Evolutionary conservation across 1,284 basidiomycete genomes (phyloP).

Genomic region (Takashimella koratensis): DNA sequence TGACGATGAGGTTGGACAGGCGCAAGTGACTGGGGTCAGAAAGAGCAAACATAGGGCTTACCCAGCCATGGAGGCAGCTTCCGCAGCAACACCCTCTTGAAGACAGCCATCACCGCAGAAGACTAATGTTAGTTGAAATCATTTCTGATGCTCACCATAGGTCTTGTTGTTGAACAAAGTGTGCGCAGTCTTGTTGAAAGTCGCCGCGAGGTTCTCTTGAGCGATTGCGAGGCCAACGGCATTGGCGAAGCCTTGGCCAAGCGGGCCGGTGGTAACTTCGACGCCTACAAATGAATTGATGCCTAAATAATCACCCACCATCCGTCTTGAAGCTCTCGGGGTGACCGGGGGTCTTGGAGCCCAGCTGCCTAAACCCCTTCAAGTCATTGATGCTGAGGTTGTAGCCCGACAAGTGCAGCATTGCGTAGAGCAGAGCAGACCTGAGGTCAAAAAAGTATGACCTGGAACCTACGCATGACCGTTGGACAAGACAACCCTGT

Average conservation of each 20-base stretch:
- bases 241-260: constrained; percentile 83
- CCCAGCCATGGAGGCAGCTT: constrained; percentile 77
- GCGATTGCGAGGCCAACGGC: constrained; percentile 83
- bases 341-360: constrained; percentile 77
- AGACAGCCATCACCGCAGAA: constrained; percentile 27
- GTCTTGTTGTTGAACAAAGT: constrained; percentile 78
- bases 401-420: constrained; percentile 79
- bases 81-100: constrained; percentile 58
- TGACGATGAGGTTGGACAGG: constrained; percentile 76
- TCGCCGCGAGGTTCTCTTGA: constrained; percentile 72
- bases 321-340: constrained; percentile 78
- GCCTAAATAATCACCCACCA: constrained; percentile 57
- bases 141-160: constrained; percentile 57
- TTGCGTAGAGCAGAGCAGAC: constrained; percentile 70
- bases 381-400: constrained; percentile 78
- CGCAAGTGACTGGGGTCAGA: constrained; percentile 61
- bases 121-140: constrained; percentile 5
- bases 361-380: constrained; percentile 75
- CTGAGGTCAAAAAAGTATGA: no score
- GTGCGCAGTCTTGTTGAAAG: constrained; percentile 80
- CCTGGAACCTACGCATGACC: no score
- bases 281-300: constrained; percentile 52
- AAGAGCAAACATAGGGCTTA: not conserved
- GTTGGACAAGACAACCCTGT: constrained; percentile 44
- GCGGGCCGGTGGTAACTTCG: constrained; percentile 85